Conservation (phyloP, 306 rosid genomes). For the Parietaria judaica region DNA sequence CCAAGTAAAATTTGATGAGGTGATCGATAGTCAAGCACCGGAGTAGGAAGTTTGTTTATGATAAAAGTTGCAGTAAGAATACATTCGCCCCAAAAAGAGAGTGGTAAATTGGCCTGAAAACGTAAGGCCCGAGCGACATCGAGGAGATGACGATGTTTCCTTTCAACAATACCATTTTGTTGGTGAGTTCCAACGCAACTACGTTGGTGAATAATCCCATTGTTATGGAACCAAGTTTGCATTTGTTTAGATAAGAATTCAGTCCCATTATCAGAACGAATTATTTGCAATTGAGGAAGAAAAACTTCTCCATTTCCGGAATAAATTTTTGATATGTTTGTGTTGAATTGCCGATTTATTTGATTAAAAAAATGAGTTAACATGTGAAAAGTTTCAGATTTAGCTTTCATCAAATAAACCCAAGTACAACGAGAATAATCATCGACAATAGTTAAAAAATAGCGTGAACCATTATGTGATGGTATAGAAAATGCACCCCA, state of each 20-base stretch:
- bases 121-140: slow-evolving; percentile 5
- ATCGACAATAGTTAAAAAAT: slow-evolving; percentile 12
- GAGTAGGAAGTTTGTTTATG: neutral
- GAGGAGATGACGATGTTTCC: slow-evolving; percentile 1
- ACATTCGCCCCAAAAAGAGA: slow-evolving; percentile 3
- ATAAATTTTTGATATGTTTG: neutral
- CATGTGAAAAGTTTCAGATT: neutral
- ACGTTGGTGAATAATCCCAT: neutral
- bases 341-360: too few relatives aligned
- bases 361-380: too few relatives aligned
- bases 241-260: neutral
- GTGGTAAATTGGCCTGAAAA: neutral
- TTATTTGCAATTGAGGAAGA: neutral
- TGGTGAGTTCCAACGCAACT: neutral
- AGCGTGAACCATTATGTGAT: neutral
- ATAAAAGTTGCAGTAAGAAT: neutral
- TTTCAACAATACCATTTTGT: slow-evolving; percentile 5
- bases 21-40: neutral
- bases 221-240: neutral
- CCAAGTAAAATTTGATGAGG: slow-evolving; percentile 7
- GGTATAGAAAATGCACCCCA: too few relatives aligned
- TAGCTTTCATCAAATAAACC: neutral
- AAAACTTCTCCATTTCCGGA: neutral
- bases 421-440: slow-evolving; percentile 1
- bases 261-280: slow-evolving; percentile 2